phyloP scores from a whole-genome alignment of 164 flowering plant species.

The Vitis rupestris region DNA sequence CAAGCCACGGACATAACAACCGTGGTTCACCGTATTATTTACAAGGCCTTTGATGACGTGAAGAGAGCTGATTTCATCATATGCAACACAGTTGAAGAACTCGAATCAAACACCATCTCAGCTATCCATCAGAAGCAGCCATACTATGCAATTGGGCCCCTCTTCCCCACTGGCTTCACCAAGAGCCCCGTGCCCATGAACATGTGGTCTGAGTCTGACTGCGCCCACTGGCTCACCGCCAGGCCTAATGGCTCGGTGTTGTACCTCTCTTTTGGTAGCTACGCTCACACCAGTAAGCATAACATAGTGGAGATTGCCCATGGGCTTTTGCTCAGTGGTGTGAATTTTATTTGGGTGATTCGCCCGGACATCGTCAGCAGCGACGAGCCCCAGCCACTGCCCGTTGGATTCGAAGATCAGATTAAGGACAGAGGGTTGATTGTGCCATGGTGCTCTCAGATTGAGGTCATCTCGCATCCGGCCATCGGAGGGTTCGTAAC shows the following conservation, averaged over 20 bases:
- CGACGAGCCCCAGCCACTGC: constrained; percentile 29
- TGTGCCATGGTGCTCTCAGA: constrained; percentile 58
- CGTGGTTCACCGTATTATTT: constrained; percentile 38
- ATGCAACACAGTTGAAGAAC: constrained; percentile 53
- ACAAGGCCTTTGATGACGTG: constrained; percentile 41
- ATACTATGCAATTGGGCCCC: constrained; percentile 53
- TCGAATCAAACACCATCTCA: constrained; percentile 42
- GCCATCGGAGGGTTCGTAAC: constrained; percentile 63
- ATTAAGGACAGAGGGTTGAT: constrained; percentile 35
- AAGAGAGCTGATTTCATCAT: constrained; percentile 43
- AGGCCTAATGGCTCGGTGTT: constrained; percentile 51
- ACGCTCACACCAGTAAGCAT: constrained; percentile 38
- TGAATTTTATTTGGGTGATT: constrained; percentile 52
- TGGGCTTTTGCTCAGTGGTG: constrained; percentile 39
- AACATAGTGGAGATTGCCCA: constrained; percentile 45
- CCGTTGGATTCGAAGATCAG: constrained; percentile 31
- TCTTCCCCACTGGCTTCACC: constrained; percentile 29
- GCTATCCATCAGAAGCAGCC: constrained; percentile 34
- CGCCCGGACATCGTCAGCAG: constrained; percentile 49
- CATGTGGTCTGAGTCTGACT: constrained; percentile 57
- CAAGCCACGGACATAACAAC: constrained; percentile 36
- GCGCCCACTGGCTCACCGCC: constrained; percentile 49
- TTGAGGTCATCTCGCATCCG: constrained; percentile 39
- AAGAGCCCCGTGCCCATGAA: constrained; percentile 37
- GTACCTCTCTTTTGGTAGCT: constrained; percentile 64